Conservation (phyloP, 257 asterid species). For the Fraxinus excelsior region DNA sequence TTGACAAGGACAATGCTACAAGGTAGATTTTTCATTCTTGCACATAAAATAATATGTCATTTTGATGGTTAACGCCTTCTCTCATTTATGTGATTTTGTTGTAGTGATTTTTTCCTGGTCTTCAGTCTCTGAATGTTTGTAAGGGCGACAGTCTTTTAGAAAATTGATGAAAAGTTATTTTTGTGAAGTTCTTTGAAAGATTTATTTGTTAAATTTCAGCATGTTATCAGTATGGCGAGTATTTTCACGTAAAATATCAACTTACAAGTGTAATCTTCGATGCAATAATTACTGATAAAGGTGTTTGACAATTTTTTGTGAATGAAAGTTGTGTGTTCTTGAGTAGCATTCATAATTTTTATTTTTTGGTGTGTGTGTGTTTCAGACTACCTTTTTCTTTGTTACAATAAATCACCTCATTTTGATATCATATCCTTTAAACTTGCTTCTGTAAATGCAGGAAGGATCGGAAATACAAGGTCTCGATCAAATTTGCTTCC, state of each 20-base stretch:
- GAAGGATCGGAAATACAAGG: slow-evolving; percentile 62
- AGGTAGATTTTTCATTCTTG: slow-evolving; percentile 32
- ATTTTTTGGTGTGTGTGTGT: too few relatives aligned
- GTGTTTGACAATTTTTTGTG: neutral
- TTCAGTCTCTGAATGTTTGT: neutral
- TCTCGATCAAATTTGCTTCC: slow-evolving; percentile 62
- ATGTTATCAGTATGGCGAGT: neutral
- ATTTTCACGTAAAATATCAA: neutral
- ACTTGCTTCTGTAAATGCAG: slow-evolving; percentile 35
- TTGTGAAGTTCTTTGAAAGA: neutral
- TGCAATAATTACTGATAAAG: neutral
- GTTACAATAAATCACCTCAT: neutral
- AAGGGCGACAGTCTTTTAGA: neutral
- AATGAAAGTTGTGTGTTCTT: neutral
- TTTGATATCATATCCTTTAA: neutral
- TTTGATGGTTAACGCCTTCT: neutral
- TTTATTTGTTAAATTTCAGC: neutral
- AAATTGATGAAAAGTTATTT: neutral
- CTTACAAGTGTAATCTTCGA: neutral
- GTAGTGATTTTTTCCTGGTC: neutral
- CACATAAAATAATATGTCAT: neutral
- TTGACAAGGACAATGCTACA: slow-evolving; percentile 26
- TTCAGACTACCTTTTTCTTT: neutral
- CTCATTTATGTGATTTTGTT: neutral
- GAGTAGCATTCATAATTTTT: neutral